phyloP scores from a whole-genome alignment of 1,284 basidiomycete genomes.

The Austroboletus novae-zelandiae region DNA sequence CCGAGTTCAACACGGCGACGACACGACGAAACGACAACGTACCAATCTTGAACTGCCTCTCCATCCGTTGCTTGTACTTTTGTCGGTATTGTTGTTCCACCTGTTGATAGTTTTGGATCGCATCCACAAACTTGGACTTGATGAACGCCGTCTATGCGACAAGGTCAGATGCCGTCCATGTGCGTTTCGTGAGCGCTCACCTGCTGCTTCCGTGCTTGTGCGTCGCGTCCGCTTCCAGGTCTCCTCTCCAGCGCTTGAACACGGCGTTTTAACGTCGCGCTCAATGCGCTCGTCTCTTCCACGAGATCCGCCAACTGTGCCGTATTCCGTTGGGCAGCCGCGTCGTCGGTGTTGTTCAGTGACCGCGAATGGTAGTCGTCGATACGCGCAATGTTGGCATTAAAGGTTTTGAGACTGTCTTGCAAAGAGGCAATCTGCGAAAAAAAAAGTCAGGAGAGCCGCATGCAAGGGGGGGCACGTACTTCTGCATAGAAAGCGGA shows the following conservation, averaged over 20 bases:
- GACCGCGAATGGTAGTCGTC: constrained; percentile 73
- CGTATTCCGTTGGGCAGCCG: constrained; percentile 57
- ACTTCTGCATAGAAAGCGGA: constrained; percentile 75
- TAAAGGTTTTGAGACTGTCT: constrained; percentile 67
- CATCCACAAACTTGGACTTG: constrained; percentile 81
- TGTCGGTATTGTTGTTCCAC: constrained; percentile 92
- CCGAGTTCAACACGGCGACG: neutral
- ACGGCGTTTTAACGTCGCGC: constrained; percentile 70
- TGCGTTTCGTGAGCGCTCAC: constrained; percentile 36
- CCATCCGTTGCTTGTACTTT: constrained; percentile 93
- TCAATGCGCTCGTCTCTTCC: constrained; percentile 75
- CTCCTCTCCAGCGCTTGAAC: constrained; percentile 78
- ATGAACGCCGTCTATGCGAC: constrained; percentile 63
- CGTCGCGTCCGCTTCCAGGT: constrained; percentile 71
- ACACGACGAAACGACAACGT: constrained; percentile 19
- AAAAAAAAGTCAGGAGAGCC: neutral
- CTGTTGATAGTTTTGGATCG: constrained; percentile 84
- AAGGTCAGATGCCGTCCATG: too few species aligned
- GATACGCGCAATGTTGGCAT: constrained; percentile 67
- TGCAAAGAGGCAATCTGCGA: constrained; percentile 69
- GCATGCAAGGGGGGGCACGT: constrained; percentile 13
- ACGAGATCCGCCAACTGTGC: constrained; percentile 73
- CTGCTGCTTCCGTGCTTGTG: constrained; percentile 82
- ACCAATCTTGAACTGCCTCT: constrained; percentile 96
- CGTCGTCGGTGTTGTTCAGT: constrained; percentile 76